A percentile compares a stretch with the other conserved stretches of the same genome.
phyloP scores from a whole-genome alignment of 2,329 filamentous ascomycete genomes.

The Colletotrichum higginsianum region DNA sequence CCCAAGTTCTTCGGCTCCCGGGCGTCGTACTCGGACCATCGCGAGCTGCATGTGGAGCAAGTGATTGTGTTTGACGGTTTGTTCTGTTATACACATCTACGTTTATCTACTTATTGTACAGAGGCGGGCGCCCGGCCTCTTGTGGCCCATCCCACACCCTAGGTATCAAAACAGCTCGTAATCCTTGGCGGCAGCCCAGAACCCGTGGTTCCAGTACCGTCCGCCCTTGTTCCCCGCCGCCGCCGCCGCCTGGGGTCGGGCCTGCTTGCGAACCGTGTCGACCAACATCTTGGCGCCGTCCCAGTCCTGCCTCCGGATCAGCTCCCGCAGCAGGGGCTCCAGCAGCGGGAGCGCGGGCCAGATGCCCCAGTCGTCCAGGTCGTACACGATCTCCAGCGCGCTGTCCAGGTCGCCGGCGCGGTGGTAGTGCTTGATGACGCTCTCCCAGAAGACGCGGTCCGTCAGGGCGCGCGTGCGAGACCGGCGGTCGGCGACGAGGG shows the following conservation, averaged over 20 bases:
- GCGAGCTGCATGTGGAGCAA: no score
- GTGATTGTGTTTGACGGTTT: not conserved
- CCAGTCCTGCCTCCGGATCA: slow-evolving; percentile 38
- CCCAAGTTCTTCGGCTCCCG: no score
- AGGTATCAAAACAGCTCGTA: slow-evolving; percentile 53
- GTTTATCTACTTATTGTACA: slow-evolving; percentile 1
- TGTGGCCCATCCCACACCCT: not conserved
- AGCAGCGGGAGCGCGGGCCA: slow-evolving; percentile 42
- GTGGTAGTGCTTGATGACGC: slow-evolving; percentile 41
- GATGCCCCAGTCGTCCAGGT: slow-evolving; percentile 55
- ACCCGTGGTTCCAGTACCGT: slow-evolving; percentile 64
- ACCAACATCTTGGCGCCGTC: slow-evolving; percentile 54
- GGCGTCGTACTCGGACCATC: no score
- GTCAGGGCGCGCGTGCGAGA: slow-evolving; percentile 41
- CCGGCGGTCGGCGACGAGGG: slow-evolving; percentile 68
- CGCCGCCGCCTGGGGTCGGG: slow-evolving; percentile 27
- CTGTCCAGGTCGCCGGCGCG: slow-evolving; percentile 34
- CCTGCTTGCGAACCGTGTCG: slow-evolving; percentile 45
- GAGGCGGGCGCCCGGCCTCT: not conserved
- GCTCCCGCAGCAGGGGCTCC: slow-evolving; percentile 39
- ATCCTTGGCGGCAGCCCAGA: slow-evolving; percentile 64
- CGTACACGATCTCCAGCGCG: slow-evolving; percentile 58
- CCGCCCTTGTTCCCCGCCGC: slow-evolving; percentile 24
- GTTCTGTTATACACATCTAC: not conserved
- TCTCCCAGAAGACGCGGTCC: slow-evolving; percentile 47